Evolutionary conservation across 2,329 filamentous ascomycete genomes (phyloP).

Genomic region (Aspergillus vadensis): DNA sequence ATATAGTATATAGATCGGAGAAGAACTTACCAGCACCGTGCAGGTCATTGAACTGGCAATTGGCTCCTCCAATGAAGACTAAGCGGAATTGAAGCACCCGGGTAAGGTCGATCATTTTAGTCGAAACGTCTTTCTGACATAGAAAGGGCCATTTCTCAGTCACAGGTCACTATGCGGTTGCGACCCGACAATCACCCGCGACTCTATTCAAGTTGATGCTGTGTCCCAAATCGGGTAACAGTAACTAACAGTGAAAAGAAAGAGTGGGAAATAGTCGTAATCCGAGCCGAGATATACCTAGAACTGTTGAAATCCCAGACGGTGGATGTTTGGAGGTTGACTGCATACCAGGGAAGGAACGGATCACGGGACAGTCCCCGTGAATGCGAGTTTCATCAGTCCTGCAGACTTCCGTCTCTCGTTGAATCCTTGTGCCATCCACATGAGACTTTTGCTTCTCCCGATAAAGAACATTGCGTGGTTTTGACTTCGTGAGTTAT

Average conservation of each 20-base stretch:
- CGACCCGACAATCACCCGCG: not conserved
- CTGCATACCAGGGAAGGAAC: not conserved
- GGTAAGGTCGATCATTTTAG: not conserved
- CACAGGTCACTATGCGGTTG: not conserved
- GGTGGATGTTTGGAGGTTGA: not conserved
- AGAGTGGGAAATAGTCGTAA: not conserved
- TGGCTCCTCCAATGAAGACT: not conserved
- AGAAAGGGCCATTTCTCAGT: not conserved
- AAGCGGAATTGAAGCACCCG: not conserved
- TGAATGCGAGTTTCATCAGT: not conserved
- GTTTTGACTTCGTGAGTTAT: not conserved
- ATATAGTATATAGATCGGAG: not conserved
- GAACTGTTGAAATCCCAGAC: not conserved
- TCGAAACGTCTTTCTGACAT: not conserved
- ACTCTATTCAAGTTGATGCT: not conserved
- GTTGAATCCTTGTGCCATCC: not conserved
- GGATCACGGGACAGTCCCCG: not conserved
- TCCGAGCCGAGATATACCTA: not conserved
- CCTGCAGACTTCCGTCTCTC: not conserved
- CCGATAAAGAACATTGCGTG: not conserved
- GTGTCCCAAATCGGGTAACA: not conserved
- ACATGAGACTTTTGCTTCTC: not conserved
- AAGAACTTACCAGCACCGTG: not conserved
- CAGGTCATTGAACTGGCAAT: not conserved
- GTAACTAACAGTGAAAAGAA: not conserved